Evolutionary conservation across 441 rosid genomes (phyloP), one percentile per base, ranked within the genome.

Genomic region (Populus hybrid): DNA sequence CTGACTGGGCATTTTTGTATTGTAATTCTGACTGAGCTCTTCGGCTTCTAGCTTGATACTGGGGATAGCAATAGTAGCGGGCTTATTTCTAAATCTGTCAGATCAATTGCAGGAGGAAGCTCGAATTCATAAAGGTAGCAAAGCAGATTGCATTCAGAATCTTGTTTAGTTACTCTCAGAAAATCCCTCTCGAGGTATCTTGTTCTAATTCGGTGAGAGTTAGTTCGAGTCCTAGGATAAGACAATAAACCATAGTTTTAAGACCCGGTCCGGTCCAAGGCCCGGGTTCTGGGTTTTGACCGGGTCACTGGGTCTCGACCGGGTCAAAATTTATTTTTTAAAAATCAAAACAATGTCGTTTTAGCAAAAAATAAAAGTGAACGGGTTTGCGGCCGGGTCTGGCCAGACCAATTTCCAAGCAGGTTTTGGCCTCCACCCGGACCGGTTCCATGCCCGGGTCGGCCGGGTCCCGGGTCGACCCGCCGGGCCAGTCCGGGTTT

Each of bases 61-160:
- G 5, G 85, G 82, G 9, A 69, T 85, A 36, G 81, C 84, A 2
- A 77, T 85, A 20, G 68, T 80, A 0, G 85, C 85, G 6, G 84
- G 79, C 79, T 73, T 77, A 38, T 74, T 85, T 67, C 77, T 82
- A 2, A 82, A 80, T 78, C 42, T 87, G 65, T 74, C 84, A 0
- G 74, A 87, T 2, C 85, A 38, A 63, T 72, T 80, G 76, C 84
- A 82, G 23, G 78, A 77, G 42, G 74, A 72, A 26, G 28, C 76
- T 20, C 73, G 73, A 11, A 10, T 67, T 38, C 74, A 68, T 61
- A 72, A 81, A 79, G 86, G 85, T 81, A 74, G 36, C 50, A 46
- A 7, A 11, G 30, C 3, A 18, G 71, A 64, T 36, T 69, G 72
- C 36, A 7, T 57, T 50, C 6, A 20, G 35, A 5, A 8, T 67